Base-by-base conservation (phyloP, 2,329 filamentous ascomycete species). In the Tolypocladium album region DNA sequence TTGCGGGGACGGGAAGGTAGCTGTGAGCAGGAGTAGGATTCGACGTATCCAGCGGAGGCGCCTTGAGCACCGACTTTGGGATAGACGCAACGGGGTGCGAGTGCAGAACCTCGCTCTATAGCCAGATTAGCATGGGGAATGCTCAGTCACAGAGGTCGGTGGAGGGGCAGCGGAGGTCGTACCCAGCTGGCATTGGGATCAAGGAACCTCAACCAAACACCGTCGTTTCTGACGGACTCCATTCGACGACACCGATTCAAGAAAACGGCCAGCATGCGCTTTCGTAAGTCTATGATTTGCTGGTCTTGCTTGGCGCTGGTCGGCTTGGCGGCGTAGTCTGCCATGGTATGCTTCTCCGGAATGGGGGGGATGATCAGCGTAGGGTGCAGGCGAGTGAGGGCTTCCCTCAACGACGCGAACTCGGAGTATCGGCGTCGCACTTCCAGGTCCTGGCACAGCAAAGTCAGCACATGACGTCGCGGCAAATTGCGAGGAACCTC, bases 171-270 rank as follows among this genome's bases (percentile, higher is more conserved):
- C 11, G 31, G 22, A 22, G 50, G 4, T 63, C 76, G 42, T 84
- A 96, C 92, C 94, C 94, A 99, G 83, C 94, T 97, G 31, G 93
- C 92, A 72, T 99, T 97, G 13, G 95, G 94, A 71, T 99, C 94
- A 40, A 99, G 81, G 70, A 99, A 99, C 66, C 92, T 88, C 92
- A 93, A 97, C 86, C 92, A 96, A 34, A 99, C 92, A 3, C 93
- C 93, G 70, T 99, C 94, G 62, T 92, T 89, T 58, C 91, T 83
- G 36, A 99, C 87, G 61, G 93, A 88, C 67, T 93, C 89, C 93
- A 97, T 97, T 63, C 86, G 85, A 64, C 92, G 85, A 74, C 94
- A 99, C 56, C 94, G 83, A 69, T 99, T 99, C 57, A 99, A 74
- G 68, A 99, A 99, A 0, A 97, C 94, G 5, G 89, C 89, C 59